Evolutionary conservation across 2,329 filamentous ascomycete genomes (phyloP), one percentile per base, ranked within the genome.

Genomic region (Claviceps lovelessii): DNA sequence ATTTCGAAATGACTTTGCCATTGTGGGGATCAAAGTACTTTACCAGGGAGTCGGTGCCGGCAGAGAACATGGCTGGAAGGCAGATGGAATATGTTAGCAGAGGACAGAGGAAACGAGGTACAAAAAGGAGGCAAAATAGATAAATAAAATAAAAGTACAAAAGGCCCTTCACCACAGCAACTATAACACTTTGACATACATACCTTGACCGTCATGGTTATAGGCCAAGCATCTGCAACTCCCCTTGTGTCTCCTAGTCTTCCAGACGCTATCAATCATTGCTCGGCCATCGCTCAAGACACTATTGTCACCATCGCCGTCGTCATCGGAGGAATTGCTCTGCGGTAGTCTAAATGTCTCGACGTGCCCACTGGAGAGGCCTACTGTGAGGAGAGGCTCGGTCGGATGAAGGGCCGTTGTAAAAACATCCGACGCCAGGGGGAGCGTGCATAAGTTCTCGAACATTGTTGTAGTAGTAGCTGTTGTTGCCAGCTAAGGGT

Each of bases 391-490:
- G 52, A 98, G 73, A 15, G 91, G 88, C 67, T 90, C 83, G 0
- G 78, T 80, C 1, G 93, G 90, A 67, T 98, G 93, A 23, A 95
- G 75, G 13, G 85, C 86, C 69, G 95, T 90, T 1, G 88, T 73
- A 72, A 98, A 97, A 63, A 98, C 77, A 65, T 97, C 93, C 55
- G 87, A 80, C 56, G 81, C 80, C 49, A 97, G 81, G 59, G 90
- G 90, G 49, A 97, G 81, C 31, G 87, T 89, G 76, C 91, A 96
- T 60, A 95, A 79, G 60, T 89, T 95, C 70, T 96, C 90, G 66
- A 94, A 88, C 88, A 94, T 94, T 64, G 51, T 44, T 28, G 44
- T 19, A 3, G 23, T 29, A 8, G 44, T 46, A 15, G 53, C 41
- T 28, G 54, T 8, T 44, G 37, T 17, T 47, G 51, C 19, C 42